Evolutionary conservation across 1,284 basidiomycete species (phyloP), one percentile per base, ranked within the genome.

Genomic region (Ganoderma sinense): DNA sequence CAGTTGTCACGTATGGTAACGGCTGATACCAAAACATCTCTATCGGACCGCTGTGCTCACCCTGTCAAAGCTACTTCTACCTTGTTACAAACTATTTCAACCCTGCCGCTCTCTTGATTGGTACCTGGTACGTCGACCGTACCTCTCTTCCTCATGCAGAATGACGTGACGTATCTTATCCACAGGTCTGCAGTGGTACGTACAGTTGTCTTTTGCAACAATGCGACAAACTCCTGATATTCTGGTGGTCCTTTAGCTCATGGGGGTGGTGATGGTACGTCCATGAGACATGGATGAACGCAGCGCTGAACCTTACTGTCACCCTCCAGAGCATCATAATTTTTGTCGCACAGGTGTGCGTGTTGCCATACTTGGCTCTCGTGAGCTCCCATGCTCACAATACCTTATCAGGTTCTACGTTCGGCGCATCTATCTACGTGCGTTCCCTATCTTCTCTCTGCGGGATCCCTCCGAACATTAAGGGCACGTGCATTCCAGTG

Each of bases 1-100:
- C 33, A 59, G 56, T 36, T 59, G 20, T 39, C 56, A 59, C 56
- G 56, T 59, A n/a, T 59, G 56, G 56, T 59, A 39, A 59, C 16
- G 13, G 11, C 56, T 10, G 0, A 18, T 16, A 33, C 8, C 53
- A 56, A 56, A 31, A 13, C 29, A 18, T 53, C 0, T 31, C 26
- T 10, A 33, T 16, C 29, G 53, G 10, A 56, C 53, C 14, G 23
- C 11, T 33, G 16, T 33, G 53, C 53, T 56, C 31, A 56, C 8
- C 16, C 16, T 6, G 7, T 8, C 16, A 8, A 56, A 56, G 53
- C 53, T 56, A 56, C 18, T 56, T 56, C 53, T 56, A 56, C 18
- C 53, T 56, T 29, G 53, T 56, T 20, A 56, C 53, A 18, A 56
- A 56, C 29, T 56, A 33, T 56, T 56, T 33, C 53, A 59, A 59